These are phyloP conservation scores for Pleurotus ostreatus DNA, from an alignment of 768 basidiomycete species.

Conservation along the genomic window DNA sequence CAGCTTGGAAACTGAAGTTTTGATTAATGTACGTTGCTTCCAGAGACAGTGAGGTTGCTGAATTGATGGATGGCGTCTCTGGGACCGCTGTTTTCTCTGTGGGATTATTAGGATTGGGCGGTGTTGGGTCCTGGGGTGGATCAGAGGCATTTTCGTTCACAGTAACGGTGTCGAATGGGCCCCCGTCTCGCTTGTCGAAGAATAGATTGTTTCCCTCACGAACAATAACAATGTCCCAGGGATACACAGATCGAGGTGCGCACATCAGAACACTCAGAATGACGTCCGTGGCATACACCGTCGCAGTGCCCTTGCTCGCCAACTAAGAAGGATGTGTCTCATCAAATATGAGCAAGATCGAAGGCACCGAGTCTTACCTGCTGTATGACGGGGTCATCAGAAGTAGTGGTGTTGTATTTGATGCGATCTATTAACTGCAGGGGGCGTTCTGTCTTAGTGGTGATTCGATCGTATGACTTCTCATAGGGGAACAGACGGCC, in stretches of 20 bases:
- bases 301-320: slow-evolving; percentile 74
- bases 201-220: slow-evolving; percentile 91
- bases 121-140: slow-evolving; percentile 79
- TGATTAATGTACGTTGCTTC: slow-evolving; percentile 99
- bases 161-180: slow-evolving; percentile 94
- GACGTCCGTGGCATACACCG: slow-evolving; percentile 90
- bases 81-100: slow-evolving; percentile 55
- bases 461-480: slow-evolving; percentile 92
- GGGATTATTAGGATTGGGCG: slow-evolving; percentile 76
- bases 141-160: slow-evolving; percentile 99
- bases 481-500: slow-evolving; percentile 92
- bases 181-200: slow-evolving; percentile 97
- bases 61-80: slow-evolving; percentile 85
- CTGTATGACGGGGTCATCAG: slow-evolving; percentile 96
- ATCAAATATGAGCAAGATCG: neutral
- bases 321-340: slow-evolving; percentile 42
- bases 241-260: slow-evolving; percentile 91
- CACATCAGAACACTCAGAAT: slow-evolving; percentile 97
- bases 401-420: slow-evolving; percentile 96
- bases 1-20: slow-evolving; percentile 96
- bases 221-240: slow-evolving; percentile 97
- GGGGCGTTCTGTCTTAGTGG: slow-evolving; percentile 87
- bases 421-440: slow-evolving; percentile 92
- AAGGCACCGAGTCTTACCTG: slow-evolving; percentile 45
- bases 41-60: slow-evolving; percentile 87